Base-by-base conservation (phyloP, 805 yeast species). In the Wickerhamiella vanderwaltii region DNA sequence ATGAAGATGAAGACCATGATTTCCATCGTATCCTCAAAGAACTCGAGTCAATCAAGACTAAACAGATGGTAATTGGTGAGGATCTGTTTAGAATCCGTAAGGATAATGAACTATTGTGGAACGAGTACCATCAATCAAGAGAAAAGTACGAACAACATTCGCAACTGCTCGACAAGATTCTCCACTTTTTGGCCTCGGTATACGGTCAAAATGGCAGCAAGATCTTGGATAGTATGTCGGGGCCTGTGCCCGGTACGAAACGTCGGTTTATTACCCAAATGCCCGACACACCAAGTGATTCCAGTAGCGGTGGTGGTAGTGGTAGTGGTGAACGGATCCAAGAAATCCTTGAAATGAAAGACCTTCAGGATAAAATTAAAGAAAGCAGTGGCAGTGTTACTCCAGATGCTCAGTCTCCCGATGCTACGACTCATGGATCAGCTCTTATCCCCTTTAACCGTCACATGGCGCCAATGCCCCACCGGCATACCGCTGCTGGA, bases 81-180 rank as follows among this genome's bases (percentile, higher is more conserved):
- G 97, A 91, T 56, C 65, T 91, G 47, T 66, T 79, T 51, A 69
- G 96, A 44, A 75, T 91, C 29, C 71, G 86, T 45, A 78, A 78
- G 46, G 97, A 91, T 56, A 91, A 88, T 62, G 88, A 84, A 57
- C 60, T 84, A 53, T 62, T 91, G 34, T 91, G 98, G 98, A 78
- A 79, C 46, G 97, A 91, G 56, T 79, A 85, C 53, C 77, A 71
- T 56, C 63, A 77, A 44, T 79, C 88, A 5, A 69, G 96, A 41
- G 96, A 88, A 57, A 73, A 87, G 48, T 83, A 87, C 59, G 75
- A 79, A 52, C 70, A 77, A 25, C 97, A 91, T 57, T 77, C 88
- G 30, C 88, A 82, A 48, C 84, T 95, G 17, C 67, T 91, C 43
- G 94, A 86, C 49, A 80, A 83, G 48, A 88, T 91, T 39, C 62